These are phyloP conservation scores for Starmerella potacharoeniae DNA, from an alignment of 805 yeast species.

Conservation along the genomic window DNA sequence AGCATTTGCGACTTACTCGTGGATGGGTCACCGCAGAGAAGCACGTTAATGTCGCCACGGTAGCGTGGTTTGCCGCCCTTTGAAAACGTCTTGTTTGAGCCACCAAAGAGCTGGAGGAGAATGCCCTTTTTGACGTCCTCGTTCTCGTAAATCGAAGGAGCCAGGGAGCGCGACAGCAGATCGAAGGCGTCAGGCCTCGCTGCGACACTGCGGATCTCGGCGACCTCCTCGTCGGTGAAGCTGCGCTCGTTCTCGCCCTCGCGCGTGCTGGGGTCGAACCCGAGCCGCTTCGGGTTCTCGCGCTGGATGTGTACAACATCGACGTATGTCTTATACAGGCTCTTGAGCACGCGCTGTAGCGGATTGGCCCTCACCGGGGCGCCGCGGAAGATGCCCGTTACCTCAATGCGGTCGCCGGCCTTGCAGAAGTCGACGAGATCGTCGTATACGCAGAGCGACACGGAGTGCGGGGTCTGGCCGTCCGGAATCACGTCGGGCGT, in stretches of 20 bases:
- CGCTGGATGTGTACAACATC: conserved; percentile 91
- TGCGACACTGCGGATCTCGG: conserved; percentile 48
- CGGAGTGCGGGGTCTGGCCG: conserved; percentile 97
- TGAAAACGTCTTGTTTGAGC: conserved; percentile 74
- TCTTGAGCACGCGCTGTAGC: conserved; percentile 69
- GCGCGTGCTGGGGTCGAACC: conserved; percentile 60
- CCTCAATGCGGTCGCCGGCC: conserved; percentile 94
- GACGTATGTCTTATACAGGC: conserved; percentile 79
- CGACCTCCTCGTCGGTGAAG: conserved; percentile 58
- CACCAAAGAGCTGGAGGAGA: conserved; percentile 85
- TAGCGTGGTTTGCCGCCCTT: conserved; percentile 77
- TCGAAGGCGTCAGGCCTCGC: conserved; percentile 73
- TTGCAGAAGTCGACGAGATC: conserved; percentile 88
- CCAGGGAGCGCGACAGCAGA: conserved; percentile 74
- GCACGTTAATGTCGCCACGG: conserved; percentile 87
- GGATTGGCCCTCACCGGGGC: conserved; percentile 84
- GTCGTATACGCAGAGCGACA: conserved; percentile 87
- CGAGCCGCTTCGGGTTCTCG: conserved; percentile 69
- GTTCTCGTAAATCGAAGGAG: conserved; percentile 94
- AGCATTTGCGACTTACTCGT: conserved; percentile 91
- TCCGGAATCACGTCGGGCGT: conserved; percentile 94
- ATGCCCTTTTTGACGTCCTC: conserved; percentile 97
- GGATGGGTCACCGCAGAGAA: conserved; percentile 96
- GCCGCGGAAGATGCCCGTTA: conserved; percentile 89
- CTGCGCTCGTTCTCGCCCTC: conserved; percentile 45